Evolutionary conservation across 805 yeast species (phyloP).

Genomic region (Lipomyces orientalis): DNA sequence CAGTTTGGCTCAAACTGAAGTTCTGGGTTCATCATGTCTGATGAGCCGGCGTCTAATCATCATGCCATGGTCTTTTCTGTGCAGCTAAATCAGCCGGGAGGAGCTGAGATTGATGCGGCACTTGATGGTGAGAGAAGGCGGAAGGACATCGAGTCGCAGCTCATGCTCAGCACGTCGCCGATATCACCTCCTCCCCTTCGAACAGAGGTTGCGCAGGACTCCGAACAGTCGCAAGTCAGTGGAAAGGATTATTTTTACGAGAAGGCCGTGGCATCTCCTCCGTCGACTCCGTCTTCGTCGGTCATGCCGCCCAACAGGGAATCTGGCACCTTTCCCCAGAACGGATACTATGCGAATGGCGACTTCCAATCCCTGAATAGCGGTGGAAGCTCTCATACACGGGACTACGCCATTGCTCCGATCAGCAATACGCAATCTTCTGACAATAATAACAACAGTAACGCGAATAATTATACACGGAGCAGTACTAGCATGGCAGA

Average conservation of each 20-base stretch:
- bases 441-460: neutral
- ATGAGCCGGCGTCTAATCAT: neutral
- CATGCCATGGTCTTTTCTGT: constrained; percentile 19
- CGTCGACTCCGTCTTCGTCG: constrained; percentile 30
- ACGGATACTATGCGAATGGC: neutral
- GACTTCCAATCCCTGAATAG: neutral
- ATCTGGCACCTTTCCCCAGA: neutral
- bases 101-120: constrained; percentile 14
- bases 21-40: neutral
- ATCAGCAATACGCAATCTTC: neutral
- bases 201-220: constrained; percentile 13
- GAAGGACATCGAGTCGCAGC: constrained; percentile 30
- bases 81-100: constrained; percentile 30
- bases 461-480: constrained; percentile 6
- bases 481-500: constrained; percentile 26
- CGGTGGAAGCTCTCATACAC: neutral
- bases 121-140: constrained; percentile 20
- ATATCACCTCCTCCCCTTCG: constrained; percentile 36
- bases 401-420: neutral
- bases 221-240: neutral
- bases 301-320: constrained; percentile 3
- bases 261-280: constrained; percentile 28
- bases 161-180: constrained; percentile 32
- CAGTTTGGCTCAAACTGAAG: neutral
- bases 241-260: neutral